Percentiles rank a stretch among this genome's conserved stretches.
phyloP scores from a whole-genome alignment of 2,329 filamentous ascomycete genomes.

The Beauveria sp. region DNA sequence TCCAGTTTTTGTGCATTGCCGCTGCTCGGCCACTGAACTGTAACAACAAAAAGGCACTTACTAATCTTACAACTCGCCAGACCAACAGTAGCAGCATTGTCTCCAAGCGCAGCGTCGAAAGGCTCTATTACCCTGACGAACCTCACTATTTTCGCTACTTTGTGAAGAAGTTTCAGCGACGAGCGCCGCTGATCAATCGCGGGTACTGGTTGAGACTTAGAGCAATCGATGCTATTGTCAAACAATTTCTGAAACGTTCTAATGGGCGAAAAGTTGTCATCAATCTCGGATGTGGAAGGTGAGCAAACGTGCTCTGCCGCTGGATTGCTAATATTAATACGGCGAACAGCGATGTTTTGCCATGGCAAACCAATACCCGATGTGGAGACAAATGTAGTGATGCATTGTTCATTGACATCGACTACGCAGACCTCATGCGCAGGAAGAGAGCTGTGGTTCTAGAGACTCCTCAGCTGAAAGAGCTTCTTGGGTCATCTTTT shows the following conservation, averaged over 20 bases:
- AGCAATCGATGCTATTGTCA: constrained; percentile 68
- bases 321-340: background rate
- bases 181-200: constrained; percentile 83
- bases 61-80: constrained; percentile 27
- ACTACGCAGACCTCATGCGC: constrained; percentile 72
- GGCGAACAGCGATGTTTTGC: constrained; percentile 66
- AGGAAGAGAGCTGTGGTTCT: constrained; percentile 65
- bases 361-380: constrained; percentile 71
- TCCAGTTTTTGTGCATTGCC: too few relatives aligned
- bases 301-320: constrained; percentile 30
- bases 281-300: constrained; percentile 88
- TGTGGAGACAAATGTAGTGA: constrained; percentile 51
- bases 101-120: constrained; percentile 88
- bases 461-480: constrained; percentile 49
- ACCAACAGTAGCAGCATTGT: constrained; percentile 91
- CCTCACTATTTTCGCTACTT: constrained; percentile 84
- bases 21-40: too few relatives aligned
- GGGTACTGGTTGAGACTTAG: constrained; percentile 83
- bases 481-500: constrained; percentile 25
- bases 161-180: constrained; percentile 71
- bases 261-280: constrained; percentile 63
- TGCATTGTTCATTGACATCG: constrained; percentile 72
- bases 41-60: too few relatives aligned
- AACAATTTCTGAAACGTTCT: constrained; percentile 57
- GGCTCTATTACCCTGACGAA: constrained; percentile 69